phyloP scores from a whole-genome alignment of 1,284 basidiomycete genomes.

The Entoloma clypeatum region DNA sequence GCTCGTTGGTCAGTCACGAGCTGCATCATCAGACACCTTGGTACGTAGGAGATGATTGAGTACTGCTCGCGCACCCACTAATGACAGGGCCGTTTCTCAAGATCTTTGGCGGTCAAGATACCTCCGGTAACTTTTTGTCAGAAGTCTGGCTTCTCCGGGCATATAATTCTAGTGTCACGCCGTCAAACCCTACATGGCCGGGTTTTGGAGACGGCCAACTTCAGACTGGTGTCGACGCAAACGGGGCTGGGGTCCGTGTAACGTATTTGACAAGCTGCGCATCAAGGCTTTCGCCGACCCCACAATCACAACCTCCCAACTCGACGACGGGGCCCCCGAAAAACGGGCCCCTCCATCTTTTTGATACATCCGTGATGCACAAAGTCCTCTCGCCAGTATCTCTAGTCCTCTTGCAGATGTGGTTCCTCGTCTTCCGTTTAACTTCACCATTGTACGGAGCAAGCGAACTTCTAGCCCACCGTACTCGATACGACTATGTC shows the following conservation, averaged over 20 bases:
- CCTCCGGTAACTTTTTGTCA: constrained; percentile 58
- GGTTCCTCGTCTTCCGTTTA: constrained; percentile 51
- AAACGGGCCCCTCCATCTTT: constrained; percentile 23
- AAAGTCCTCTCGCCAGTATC: constrained; percentile 66
- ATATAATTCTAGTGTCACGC: constrained; percentile 54
- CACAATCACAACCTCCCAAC: constrained; percentile 18
- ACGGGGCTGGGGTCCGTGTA: constrained; percentile 62
- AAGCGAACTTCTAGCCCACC: constrained; percentile 15
- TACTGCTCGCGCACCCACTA: not conserved
- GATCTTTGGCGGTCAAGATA: constrained; percentile 72
- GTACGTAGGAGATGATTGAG: constrained; percentile 26
- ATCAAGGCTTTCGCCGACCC: constrained; percentile 24
- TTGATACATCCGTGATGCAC: constrained; percentile 57
- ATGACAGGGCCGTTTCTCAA: constrained; percentile 16
- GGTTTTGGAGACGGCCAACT: constrained; percentile 61
- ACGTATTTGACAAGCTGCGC: constrained; percentile 61
- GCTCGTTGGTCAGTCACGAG: constrained; percentile 53
- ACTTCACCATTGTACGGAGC: constrained; percentile 39
- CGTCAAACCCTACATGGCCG: constrained; percentile 54
- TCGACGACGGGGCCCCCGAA: constrained; percentile 9
- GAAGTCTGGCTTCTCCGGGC: constrained; percentile 76
- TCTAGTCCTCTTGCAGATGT: constrained; percentile 51
- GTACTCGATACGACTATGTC: constrained; percentile 29
- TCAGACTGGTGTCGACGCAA: constrained; percentile 55
- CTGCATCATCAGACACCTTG: constrained; percentile 62